Evolutionary conservation across 225 moss, liverwort and hornwort species (phyloP), one percentile per base, ranked within the genome.

Genomic region (Antitrichia curtipendula): DNA sequence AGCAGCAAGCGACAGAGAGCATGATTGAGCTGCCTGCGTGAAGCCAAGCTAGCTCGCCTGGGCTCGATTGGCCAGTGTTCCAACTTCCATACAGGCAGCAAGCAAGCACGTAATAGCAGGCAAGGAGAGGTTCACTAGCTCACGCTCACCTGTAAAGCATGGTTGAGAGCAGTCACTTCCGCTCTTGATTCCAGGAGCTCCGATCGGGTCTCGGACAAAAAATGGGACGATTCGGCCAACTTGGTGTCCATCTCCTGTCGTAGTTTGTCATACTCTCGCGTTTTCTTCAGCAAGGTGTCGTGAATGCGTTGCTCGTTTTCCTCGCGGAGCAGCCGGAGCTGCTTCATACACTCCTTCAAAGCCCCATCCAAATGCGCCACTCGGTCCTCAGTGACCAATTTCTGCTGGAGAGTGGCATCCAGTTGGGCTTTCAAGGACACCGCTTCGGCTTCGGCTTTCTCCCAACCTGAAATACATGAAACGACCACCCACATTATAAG

Each of bases 301-400:
- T 94, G 91, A 65, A 95, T 88, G 56, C 91, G 93, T 82, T 91
- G 93, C 88, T 95, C 95, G 84, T 95, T 94, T 75, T 95, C 95
- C 90, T 95, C 95, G 47, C 91, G 86, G 22, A 92, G 91, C 83
- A 92, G 94, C 82, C 95, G 82, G 81, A 93, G 87, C 87, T 95
- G 95, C 89, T 93, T 93, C 95, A 95, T 91, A 53, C 94, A 92
- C 89, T 95, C 95, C 86, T 94, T 95, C 85, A 95, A 85, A 36
- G 95, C 95, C 58, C 95, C 95, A 75, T 95, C 95, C 89, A 95
- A 84, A 86, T 95, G 95, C 23, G 94, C 90, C 61, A 91, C 95
- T 65, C 94, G 91, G 81, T 91, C 95, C 89, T 95, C 94, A 14
- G 91, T 91, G 31, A 94, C 92, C 84, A 92, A 59, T 85, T 95